Evolutionary conservation across 805 yeast species (phyloP).

Genomic region (Tetrapisispora nanseiensis): DNA sequence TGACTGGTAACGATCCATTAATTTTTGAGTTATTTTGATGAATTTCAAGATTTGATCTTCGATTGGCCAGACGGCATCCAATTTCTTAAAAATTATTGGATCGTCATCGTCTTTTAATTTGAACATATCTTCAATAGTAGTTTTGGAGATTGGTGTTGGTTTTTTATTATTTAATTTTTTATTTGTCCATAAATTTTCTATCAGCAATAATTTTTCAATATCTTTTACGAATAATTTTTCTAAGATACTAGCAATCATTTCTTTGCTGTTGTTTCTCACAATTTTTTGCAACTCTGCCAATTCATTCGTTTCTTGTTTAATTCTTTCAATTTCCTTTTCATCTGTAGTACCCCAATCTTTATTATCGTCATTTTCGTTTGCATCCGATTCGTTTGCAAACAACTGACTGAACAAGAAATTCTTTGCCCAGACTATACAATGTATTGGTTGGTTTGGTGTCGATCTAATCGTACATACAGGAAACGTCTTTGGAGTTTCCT

Average conservation of each 20-base stretch:
- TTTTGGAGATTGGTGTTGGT: constrained; percentile 52
- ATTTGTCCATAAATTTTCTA: constrained; percentile 71
- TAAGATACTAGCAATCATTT: constrained; percentile 37
- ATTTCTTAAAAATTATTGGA: constrained; percentile 11
- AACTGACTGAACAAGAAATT: constrained; percentile 76
- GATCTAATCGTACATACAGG: constrained; percentile 97
- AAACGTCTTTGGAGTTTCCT: constrained; percentile 79
- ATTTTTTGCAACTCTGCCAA: constrained; percentile 39
- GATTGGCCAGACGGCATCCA: constrained; percentile 45
- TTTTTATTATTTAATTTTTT: constrained; percentile 33
- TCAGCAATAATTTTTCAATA: constrained; percentile 57
- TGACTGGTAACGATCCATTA: constrained; percentile 39
- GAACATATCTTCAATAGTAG: constrained; percentile 6
- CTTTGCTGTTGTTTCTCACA: constrained; percentile 23
- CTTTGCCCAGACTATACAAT: constrained; percentile 96
- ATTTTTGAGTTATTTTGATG: constrained; percentile 34
- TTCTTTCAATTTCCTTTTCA: constrained; percentile 52
- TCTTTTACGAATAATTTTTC: constrained; percentile 62
- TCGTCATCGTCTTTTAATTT: constrained; percentile 6
- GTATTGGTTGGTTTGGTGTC: constrained; percentile 93
- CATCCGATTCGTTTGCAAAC: constrained; percentile 38
- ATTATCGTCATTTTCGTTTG: constrained; percentile 31
- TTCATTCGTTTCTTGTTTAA: constrained; percentile 60
- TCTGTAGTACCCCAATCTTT: constrained; percentile 52
- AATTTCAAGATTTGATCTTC: constrained; percentile 57